phyloP scores from a whole-genome alignment of 2,329 filamentous ascomycete genomes.

The Rosellinia necatrix region DNA sequence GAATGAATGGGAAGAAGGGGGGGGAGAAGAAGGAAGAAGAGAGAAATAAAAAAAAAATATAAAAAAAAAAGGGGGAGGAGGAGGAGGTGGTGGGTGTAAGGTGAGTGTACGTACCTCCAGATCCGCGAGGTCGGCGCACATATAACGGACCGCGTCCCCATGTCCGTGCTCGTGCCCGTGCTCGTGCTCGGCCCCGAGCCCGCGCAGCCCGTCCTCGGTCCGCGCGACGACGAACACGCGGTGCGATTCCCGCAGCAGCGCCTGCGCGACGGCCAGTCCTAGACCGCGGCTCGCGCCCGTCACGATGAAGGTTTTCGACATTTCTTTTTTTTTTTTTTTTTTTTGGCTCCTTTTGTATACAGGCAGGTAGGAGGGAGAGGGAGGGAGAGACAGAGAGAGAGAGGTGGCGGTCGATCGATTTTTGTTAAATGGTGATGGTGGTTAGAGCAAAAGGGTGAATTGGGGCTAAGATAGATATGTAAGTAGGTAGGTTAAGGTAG shows the following conservation, averaged over 20 bases:
- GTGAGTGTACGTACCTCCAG: conserved; percentile 47
- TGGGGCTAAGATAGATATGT: no score
- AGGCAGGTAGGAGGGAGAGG: no score
- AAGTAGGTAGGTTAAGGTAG: no score
- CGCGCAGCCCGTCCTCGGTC: conserved; percentile 53
- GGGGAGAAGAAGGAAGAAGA: background rate
- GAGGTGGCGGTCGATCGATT: no score
- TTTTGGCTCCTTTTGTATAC: no score
- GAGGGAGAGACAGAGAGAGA: no score
- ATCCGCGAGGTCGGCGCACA: conserved; percentile 61
- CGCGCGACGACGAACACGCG: conserved; percentile 64
- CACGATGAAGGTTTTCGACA: conserved; percentile 69
- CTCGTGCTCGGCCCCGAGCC: conserved; percentile 55
- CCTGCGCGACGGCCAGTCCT: conserved; percentile 59
- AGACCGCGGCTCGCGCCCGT: conserved; percentile 69
- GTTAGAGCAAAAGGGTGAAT: no score
- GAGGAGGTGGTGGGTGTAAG: background rate
- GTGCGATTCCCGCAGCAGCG: conserved; percentile 58
- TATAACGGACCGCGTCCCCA: conserved; percentile 57
- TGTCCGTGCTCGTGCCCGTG: conserved; percentile 56
- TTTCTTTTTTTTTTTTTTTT: no score
- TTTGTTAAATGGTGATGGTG: no score
- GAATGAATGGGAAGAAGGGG: background rate
- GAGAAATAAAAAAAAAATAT: background rate
- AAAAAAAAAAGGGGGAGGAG: background rate